Percentiles rank a stretch among this genome's conserved stretches.
Conservation (phyloP, 306 rosid genomes). For the Ormosia emarginata region DNA sequence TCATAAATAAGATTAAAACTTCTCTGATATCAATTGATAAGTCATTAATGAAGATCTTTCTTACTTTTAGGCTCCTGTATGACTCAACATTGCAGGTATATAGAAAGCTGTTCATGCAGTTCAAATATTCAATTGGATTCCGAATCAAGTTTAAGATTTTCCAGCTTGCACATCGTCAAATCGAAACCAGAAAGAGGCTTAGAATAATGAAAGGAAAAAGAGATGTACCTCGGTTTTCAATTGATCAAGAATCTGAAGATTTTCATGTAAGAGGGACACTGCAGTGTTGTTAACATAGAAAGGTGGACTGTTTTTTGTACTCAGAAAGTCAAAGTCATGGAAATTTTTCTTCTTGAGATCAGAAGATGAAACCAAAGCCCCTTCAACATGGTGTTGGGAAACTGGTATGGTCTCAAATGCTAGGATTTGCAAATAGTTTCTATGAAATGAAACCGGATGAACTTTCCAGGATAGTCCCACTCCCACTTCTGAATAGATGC, state of each 20-base stretch:
- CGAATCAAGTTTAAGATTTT: neutral
- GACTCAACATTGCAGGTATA: too few relatives aligned
- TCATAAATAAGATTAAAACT: too few relatives aligned
- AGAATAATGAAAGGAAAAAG: neutral
- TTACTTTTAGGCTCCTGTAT: too few relatives aligned
- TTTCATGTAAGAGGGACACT: conserved; percentile 17
- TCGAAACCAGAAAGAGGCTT: neutral
- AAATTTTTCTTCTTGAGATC: neutral
- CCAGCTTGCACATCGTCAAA: neutral
- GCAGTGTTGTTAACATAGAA: conserved; percentile 38
- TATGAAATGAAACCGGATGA: neutral
- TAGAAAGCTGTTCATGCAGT: neutral
- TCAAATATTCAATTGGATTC: neutral
- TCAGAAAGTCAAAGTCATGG: conserved; percentile 42
- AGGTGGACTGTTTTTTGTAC: neutral
- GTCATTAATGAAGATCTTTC: too few relatives aligned
- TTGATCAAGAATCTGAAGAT: neutral
- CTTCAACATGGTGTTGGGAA: neutral
- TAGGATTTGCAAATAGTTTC: conserved; percentile 6
- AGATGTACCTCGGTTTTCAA: conserved; percentile 36
- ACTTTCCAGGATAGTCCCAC: neutral
- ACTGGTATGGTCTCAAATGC: conserved; percentile 37
- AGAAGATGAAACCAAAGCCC: conserved; percentile 20
- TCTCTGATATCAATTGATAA: too few relatives aligned
- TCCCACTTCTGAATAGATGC: neutral